Evolutionary conservation across 73 alveolate species (phyloP).

Genomic region (Tetrahymena thermophila): DNA sequence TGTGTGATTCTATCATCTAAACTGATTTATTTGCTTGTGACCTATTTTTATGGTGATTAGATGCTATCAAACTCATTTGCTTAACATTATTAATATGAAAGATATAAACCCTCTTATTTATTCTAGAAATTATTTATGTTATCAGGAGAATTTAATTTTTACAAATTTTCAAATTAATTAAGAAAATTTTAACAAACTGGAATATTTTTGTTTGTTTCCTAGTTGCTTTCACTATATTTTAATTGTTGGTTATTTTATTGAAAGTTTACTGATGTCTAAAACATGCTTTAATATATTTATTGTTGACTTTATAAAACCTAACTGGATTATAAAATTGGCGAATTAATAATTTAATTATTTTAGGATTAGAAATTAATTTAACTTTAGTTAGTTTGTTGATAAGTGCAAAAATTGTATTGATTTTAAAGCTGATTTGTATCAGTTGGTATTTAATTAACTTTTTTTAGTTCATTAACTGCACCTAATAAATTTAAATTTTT

Average conservation of each 20-base stretch:
- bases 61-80: background rate
- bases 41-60: background rate
- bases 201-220: background rate
- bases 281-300: background rate
- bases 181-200: background rate
- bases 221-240: no score
- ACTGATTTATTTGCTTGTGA: background rate
- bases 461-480: background rate
- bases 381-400: background rate
- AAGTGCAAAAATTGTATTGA: background rate
- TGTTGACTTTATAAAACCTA: background rate
- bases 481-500: background rate
- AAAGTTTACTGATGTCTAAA: background rate
- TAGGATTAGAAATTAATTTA: background rate
- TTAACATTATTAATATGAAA: background rate
- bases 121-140: no score
- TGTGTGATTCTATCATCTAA: background rate
- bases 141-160: background rate
- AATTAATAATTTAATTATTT: background rate
- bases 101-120: background rate
- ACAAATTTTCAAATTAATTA: background rate
- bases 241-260: no score
- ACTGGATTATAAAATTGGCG: background rate
- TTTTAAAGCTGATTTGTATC: background rate
- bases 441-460: background rate